A percentile compares a stretch with the other conserved stretches of the same genome.
Evolutionary conservation across 129 eudicot genomes (phyloP).

Genomic region (Helianthus annuus): DNA sequence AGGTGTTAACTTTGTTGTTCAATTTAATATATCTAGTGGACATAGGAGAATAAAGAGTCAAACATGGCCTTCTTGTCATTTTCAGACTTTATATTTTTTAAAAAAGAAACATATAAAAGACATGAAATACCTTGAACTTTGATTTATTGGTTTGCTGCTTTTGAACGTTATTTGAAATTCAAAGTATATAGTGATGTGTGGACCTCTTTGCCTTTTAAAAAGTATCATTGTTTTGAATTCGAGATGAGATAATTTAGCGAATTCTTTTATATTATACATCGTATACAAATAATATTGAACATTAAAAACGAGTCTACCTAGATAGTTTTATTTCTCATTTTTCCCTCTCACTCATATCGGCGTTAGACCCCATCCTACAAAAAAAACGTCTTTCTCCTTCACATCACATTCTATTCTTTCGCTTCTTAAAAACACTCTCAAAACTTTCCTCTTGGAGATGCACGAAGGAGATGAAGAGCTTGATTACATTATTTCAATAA

Average conservation of each 20-base stretch:
- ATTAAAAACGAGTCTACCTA: no score
- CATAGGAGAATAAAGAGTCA: neutral
- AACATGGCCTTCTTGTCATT: neutral
- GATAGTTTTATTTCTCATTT: no score
- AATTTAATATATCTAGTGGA: neutral
- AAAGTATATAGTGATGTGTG: neutral
- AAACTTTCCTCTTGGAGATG: neutral
- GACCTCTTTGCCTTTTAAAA: neutral
- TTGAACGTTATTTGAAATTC: neutral
- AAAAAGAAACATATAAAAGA: neutral
- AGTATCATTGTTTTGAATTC: neutral
- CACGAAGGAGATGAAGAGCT: neutral
- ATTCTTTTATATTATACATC: no score
- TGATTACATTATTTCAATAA: neutral
- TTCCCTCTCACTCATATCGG: no score
- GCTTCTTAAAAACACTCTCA: no score
- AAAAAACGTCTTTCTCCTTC: no score
- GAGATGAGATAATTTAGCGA: no score
- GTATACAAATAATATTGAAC: no score
- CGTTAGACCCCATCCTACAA: no score
- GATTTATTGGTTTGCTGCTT: neutral
- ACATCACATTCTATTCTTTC: no score
- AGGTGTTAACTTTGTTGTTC: neutral
- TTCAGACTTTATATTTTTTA: neutral
- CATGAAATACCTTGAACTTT: neutral